Conservation (phyloP, 2,329 filamentous ascomycete species). For the Ploettnerulaceae sp. region DNA sequence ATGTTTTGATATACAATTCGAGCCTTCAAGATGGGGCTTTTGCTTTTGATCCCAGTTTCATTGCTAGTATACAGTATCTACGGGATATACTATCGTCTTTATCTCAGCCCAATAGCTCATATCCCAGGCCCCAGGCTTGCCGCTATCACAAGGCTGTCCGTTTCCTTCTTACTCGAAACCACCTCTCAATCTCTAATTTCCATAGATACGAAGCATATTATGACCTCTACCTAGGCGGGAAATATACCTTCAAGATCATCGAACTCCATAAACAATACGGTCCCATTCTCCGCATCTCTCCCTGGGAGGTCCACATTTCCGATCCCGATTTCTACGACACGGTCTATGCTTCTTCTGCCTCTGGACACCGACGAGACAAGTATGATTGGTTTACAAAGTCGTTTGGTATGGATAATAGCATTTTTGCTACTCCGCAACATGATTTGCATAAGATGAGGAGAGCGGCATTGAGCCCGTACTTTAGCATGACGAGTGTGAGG, state of each 20-base stretch:
- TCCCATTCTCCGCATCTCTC: constrained; percentile 35
- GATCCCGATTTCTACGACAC: constrained; percentile 38
- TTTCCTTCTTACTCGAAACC: neutral
- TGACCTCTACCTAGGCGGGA: constrained; percentile 39
- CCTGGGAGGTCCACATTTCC: constrained; percentile 39
- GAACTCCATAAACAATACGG: constrained; percentile 40
- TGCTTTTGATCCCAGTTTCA: neutral
- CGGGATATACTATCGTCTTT: constrained; percentile 28
- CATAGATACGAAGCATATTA: constrained; percentile 34
- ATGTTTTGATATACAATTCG: too few relatives aligned
- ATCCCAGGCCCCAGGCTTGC: constrained; percentile 35
- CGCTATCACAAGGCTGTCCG: constrained; percentile 28
- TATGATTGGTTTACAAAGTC: constrained; percentile 2
- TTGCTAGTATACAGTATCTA: constrained; percentile 6
- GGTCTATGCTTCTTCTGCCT: constrained; percentile 33
- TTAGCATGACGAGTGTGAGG: constrained; percentile 12
- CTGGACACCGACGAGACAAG: neutral
- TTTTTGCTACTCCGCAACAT: constrained; percentile 16
- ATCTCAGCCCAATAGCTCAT: constrained; percentile 32
- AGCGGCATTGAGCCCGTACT: constrained; percentile 18
- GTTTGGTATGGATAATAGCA: neutral
- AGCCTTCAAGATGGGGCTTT: constrained; percentile 3
- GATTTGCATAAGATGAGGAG: constrained; percentile 15
- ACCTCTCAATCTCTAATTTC: neutral
- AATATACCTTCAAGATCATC: constrained; percentile 41